These are phyloP conservation scores for Penicillium sp. DNA, from an alignment of 2,329 filamentous ascomycete species.

Conservation along the genomic window DNA sequence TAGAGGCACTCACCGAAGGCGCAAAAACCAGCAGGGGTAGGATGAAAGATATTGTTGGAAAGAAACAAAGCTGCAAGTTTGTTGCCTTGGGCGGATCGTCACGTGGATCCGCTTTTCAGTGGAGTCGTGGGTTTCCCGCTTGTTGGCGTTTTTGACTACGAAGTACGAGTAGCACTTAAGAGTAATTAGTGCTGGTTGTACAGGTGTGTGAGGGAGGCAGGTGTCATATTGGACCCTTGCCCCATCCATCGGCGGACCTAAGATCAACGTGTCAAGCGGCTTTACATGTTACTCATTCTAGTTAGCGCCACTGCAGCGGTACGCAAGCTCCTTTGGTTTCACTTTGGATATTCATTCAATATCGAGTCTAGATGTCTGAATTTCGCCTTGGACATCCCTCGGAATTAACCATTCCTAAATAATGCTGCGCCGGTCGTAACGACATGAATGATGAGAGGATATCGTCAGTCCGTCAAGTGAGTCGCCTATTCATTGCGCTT, in stretches of 20 bases:
- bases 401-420: background rate
- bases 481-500: constrained; percentile 52
- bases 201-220: background rate
- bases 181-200: too few relatives aligned
- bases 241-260: background rate
- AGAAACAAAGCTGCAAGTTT: constrained; percentile 6
- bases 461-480: background rate
- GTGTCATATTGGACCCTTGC: background rate
- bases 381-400: background rate
- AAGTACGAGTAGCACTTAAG: background rate
- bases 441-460: background rate
- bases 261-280: background rate
- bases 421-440: background rate
- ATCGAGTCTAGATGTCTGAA: background rate
- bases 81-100: constrained; percentile 12
- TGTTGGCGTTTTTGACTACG: too few relatives aligned
- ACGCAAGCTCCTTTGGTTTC: background rate
- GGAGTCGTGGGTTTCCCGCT: constrained; percentile 3
- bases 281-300: background rate
- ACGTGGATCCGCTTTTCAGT: constrained; percentile 15
- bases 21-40: constrained; percentile 4
- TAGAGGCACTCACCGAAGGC: constrained; percentile 2
- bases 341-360: background rate
- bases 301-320: background rate
- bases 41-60: constrained; percentile 3